Evolutionary conservation across 1,139 yeast genomes (phyloP).

Genomic region (Zygosaccharomyces pseudobailii): DNA sequence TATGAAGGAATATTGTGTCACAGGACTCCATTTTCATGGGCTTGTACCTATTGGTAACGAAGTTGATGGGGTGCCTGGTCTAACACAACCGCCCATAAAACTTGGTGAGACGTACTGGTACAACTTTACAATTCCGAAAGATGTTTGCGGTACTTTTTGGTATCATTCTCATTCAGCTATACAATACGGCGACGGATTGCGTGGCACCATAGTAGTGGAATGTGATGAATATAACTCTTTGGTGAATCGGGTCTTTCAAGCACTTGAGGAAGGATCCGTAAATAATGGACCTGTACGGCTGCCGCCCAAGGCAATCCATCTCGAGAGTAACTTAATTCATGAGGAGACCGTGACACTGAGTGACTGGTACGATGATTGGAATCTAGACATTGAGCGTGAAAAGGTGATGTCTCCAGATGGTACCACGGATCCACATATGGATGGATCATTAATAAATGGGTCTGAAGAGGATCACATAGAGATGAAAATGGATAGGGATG

Average conservation of each 20-base stretch:
- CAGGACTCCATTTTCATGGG: constrained; percentile 48
- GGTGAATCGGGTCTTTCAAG: constrained; percentile 32
- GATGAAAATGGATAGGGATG: constrained; percentile 48
- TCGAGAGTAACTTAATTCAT: constrained; percentile 30
- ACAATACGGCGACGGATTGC: constrained; percentile 46
- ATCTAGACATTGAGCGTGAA: constrained; percentile 56
- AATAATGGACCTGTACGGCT: constrained; percentile 41
- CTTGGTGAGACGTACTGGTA: constrained; percentile 38
- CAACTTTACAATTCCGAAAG: constrained; percentile 37
- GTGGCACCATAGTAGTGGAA: constrained; percentile 44
- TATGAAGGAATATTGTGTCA: constrained; percentile 22
- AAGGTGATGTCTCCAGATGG: constrained; percentile 37
- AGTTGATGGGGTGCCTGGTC: constrained; percentile 42
- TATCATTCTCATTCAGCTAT: constrained; percentile 49
- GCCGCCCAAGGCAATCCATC: constrained; percentile 39
- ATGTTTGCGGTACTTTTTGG: constrained; percentile 47
- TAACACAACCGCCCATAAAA: constrained; percentile 41
- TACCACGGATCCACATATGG: constrained; percentile 31
- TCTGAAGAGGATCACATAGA: constrained; percentile 51
- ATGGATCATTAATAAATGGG: constrained; percentile 40
- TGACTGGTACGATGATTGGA: constrained; percentile 52
- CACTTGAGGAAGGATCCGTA: constrained; percentile 22
- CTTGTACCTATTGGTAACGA: constrained; percentile 40
- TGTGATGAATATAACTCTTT: constrained; percentile 44
- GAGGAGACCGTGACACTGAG: constrained; percentile 60